Base-by-base conservation (phyloP, 495 filamentous ascomycete genomes). In the Daldinia caldariorum region DNA sequence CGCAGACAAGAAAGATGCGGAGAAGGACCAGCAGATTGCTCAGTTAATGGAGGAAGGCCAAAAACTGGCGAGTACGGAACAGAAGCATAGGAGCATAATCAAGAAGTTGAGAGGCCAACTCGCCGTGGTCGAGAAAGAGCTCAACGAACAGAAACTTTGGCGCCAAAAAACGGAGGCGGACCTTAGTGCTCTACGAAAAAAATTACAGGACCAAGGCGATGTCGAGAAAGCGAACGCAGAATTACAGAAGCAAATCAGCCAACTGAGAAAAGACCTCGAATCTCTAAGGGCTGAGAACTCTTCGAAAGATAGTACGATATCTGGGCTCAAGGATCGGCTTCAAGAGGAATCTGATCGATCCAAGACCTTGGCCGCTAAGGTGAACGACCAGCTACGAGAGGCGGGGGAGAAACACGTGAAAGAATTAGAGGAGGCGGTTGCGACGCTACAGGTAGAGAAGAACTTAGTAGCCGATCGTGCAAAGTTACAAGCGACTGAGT, bases 41-140 rank as follows among this genome's bases (percentile, higher is more conserved):
- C 83, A 94, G 45, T 81, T 99, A 13, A 90, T 99, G 79, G 90
- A 96, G 73, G 95, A 99, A 79, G 95, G 96, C 0, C 92, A 97
- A 74, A 94, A 92, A 66, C 84, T 98, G 10, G 91, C 91, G 3
- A 92, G 90, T 71, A 90, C 88, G 14, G 95, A 98, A 71, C 85
- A 97, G 72, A 91, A 91, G 70, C 89, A 95, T 67, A 84, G 93
- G 43, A 89, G 87, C 13, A 89, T 89, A 2, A 89, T 98, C 67
- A 97, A 94, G 81, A 94, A 92, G 75, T 78, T 98, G 53, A 87
- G 94, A 12, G 73, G 77, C 1, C 89, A 91, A 71, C 72, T 83
- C 29, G 77, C 76, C 49, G 86, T 91, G 50, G 83, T 84, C 45
- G 90, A 89, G 47, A 94, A 91, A 74, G 87, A 89, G 61, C 66